Percentiles rank a stretch among this genome's conserved stretches.
phyloP scores from a whole-genome alignment of 2,329 filamentous ascomycete species.

The Epichloe glyceriae region DNA sequence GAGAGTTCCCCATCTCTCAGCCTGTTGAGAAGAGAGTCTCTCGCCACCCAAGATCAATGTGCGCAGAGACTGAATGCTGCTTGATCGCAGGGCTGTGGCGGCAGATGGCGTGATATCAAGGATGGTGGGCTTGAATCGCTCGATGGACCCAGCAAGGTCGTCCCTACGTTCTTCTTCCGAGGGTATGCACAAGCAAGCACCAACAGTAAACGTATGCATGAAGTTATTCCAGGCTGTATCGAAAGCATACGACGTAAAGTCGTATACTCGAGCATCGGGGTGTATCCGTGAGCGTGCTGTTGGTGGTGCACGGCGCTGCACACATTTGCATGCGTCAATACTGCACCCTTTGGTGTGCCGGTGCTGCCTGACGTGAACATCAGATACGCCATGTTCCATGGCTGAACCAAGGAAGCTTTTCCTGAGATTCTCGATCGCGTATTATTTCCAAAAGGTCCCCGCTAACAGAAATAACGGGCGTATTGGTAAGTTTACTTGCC shows the following conservation, averaged over 20 bases:
- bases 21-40: background rate
- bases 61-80: conserved; percentile 1
- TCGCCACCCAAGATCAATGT: conserved; percentile 3
- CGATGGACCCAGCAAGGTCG: conserved; percentile 4
- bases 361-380: conserved; percentile 12
- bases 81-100: background rate
- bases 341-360: conserved; percentile 15
- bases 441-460: background rate
- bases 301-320: conserved; percentile 10
- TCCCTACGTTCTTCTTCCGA: conserved; percentile 8
- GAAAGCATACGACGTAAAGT: conserved; percentile 7
- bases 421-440: background rate
- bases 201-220: conserved; percentile 3
- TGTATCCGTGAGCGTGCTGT: conserved; percentile 9
- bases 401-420: background rate
- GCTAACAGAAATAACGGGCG: background rate
- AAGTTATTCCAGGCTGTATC: conserved; percentile 4
- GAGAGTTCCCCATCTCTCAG: background rate
- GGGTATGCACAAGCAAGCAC: conserved; percentile 9
- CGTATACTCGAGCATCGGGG: conserved; percentile 8
- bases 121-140: conserved; percentile 1
- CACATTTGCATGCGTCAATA: conserved; percentile 12
- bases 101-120: conserved; percentile 4
- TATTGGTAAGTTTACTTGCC: conserved; percentile 3
- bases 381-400: conserved; percentile 7